Base-by-base conservation (phyloP, 192 early-diverging fungal species). In the Chytriomyces confervae region DNA sequence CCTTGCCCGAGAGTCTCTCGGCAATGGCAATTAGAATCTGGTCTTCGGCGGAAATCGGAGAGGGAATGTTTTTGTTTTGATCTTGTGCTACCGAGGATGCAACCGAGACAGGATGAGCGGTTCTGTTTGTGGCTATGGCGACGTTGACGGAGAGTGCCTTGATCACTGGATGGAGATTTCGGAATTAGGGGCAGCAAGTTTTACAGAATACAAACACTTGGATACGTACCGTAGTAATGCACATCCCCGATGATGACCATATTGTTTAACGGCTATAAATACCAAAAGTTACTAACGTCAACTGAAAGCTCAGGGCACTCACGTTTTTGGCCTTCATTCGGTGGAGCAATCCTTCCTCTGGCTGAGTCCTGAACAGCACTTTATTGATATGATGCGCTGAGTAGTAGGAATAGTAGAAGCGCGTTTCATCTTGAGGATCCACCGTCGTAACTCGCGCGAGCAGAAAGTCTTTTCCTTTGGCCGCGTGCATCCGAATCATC, bases 261-360 rank as follows among this genome's bases (percentile, higher is more conserved):
- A 72, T 93, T 93, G 77, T 92, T 93, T 23, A 93, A 77, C 0
- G 92, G 92, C 91, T 93, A 62, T 36, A 36, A 27, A 49, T 43
- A 61, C 8, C 11, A 10, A 66, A 23, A 77, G 29, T 64, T 10
- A 80, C 13, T 45, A 0, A 1, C 69, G 13, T 45, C 45, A 29
- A 66, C 36, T 2, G 36, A 36, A 36, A 36, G 2, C 36, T 36
- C 36, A 65, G 36, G 8, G 60, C 2, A 80, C 83, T 85, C 84
- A 92, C 91, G 79, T 93, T 93, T 60, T 89, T 89, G 2, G 92
- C 92, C 79, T 87, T 89, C 92, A 93, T 93, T 13, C 92, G 78
- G 70, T 93, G 92, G 75, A 93, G 75, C 27, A 93, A 81, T 4
- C 91, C 91, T 66, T 92, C 90, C 64, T 92, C 91, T 6, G 91